These are phyloP conservation scores for Podospora pseudocomata DNA, from an alignment of 495 filamentous ascomycete genomes.

Conservation along the genomic window DNA sequence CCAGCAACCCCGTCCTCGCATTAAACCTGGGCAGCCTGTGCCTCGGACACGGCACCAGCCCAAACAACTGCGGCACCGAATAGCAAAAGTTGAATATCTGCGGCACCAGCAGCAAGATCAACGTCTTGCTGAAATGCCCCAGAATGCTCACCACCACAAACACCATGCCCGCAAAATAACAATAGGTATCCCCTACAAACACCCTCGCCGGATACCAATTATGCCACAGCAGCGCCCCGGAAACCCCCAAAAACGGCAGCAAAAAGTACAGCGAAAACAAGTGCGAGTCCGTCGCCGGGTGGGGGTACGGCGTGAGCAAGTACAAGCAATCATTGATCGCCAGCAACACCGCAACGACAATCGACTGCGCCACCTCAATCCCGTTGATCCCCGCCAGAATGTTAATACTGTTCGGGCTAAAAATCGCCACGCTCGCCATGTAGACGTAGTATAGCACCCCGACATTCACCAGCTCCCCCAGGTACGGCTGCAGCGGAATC, in stretches of 20 bases:
- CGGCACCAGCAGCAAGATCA: conserved; percentile 84
- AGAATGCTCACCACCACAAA: conserved; percentile 96
- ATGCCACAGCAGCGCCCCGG: conserved; percentile 77
- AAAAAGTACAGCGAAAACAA: conserved; percentile 93
- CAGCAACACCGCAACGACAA: conserved; percentile 82
- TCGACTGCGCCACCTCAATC: conserved; percentile 90
- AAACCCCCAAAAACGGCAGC: conserved; percentile 90
- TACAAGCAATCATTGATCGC: conserved; percentile 79
- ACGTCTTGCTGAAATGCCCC: conserved; percentile 96
- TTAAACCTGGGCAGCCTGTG: conserved; percentile 90
- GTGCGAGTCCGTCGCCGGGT: conserved; percentile 93
- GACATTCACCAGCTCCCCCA: conserved; percentile 78
- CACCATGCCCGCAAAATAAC: conserved; percentile 98
- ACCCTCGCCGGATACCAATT: conserved; percentile 96
- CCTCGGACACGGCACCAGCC: conserved; percentile 83
- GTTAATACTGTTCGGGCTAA: conserved; percentile 98
- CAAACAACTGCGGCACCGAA: conserved; percentile 85
- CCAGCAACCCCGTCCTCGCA: conserved; percentile 72
- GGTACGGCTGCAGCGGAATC: conserved; percentile 72
- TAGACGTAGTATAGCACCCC: conserved; percentile 91
- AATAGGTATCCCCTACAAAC: conserved; percentile 98
- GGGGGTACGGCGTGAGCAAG: conserved; percentile 73
- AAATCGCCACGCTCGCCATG: conserved; percentile 92
- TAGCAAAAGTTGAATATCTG: conserved; percentile 97
- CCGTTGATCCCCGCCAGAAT: conserved; percentile 97